Evolutionary conservation across 75 land plant genomes (phyloP).

Genomic region (Sequoiadendron giganteum): DNA sequence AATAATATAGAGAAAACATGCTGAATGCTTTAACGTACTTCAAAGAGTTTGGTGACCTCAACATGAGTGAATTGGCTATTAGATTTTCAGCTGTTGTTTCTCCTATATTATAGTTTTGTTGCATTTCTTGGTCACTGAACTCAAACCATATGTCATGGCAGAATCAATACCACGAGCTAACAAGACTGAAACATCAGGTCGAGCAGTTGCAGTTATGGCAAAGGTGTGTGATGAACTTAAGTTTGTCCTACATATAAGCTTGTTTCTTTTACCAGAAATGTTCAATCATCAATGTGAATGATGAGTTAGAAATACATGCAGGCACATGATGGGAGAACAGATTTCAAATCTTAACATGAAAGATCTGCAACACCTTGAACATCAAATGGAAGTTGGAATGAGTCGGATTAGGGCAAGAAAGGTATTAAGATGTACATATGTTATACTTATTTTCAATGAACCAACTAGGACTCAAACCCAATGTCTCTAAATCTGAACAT

Average conservation of each 20-base stretch:
- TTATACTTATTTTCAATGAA: not conserved
- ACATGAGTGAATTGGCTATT: no score
- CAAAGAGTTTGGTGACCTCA: no score
- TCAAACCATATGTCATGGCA: not conserved
- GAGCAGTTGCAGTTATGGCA: conserved; percentile 23
- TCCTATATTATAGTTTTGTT: not conserved
- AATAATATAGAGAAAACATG: not conserved
- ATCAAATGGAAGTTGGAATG: conserved; percentile 9
- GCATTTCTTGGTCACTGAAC: not conserved
- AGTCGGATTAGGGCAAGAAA: conserved; percentile 14
- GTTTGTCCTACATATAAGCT: not conserved
- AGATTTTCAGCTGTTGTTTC: not conserved
- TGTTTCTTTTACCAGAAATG: not conserved
- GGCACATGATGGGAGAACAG: conserved; percentile 13
- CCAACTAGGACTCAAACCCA: not conserved
- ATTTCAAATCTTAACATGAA: conserved; percentile 7
- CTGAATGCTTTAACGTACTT: not conserved
- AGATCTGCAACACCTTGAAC: conserved; percentile 7
- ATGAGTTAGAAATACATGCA: not conserved
- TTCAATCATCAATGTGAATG: not conserved
- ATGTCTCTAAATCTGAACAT: no score
- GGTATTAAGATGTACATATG: no score
- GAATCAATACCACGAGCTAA: conserved; percentile 13
- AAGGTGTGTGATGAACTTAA: not conserved
- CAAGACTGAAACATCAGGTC: conserved; percentile 20